phyloP scores from a whole-genome alignment of 1,284 basidiomycete genomes.

The Cutaneotrichosporon mucoides region DNA sequence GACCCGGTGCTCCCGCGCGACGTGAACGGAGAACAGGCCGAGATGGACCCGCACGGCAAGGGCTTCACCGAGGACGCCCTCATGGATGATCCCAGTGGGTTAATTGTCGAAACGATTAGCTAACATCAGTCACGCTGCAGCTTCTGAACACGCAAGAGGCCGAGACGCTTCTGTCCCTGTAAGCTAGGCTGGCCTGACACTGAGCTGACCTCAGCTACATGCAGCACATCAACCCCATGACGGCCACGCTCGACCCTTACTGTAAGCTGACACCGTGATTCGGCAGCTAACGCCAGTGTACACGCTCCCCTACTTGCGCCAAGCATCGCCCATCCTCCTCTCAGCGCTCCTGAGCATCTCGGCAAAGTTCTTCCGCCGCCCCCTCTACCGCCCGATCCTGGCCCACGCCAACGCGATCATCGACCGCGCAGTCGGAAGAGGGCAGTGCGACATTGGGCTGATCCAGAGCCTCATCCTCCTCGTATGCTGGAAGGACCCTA shows the following conservation, averaged over 20 bases:
- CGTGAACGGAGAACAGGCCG: not conserved
- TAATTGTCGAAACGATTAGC: too few relatives aligned
- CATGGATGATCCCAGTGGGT: slow-evolving; percentile 12
- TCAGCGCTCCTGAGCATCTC: slow-evolving; percentile 10
- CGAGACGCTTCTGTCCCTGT: slow-evolving; percentile 5
- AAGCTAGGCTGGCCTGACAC: not conserved
- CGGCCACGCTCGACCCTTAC: slow-evolving; percentile 18
- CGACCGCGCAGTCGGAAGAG: slow-evolving; percentile 8
- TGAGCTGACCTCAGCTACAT: slow-evolving; percentile 4
- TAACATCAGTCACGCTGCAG: slow-evolving; percentile 10
- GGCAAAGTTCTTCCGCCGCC: slow-evolving; percentile 15
- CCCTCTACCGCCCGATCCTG: slow-evolving; percentile 9
- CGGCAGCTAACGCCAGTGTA: slow-evolving; percentile 4
- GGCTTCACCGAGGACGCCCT: not conserved
- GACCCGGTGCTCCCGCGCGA: not conserved
- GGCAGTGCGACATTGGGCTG: slow-evolving; percentile 6
- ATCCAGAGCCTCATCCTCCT: slow-evolving; percentile 17
- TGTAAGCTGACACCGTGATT: not conserved
- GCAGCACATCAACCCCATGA: slow-evolving; percentile 19
- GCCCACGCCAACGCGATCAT: slow-evolving; percentile 9
- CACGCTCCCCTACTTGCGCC: slow-evolving; percentile 12
- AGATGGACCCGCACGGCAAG: not conserved
- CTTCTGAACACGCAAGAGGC: slow-evolving; percentile 15
- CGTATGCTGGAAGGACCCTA: slow-evolving; percentile 17
- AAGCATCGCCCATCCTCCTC: slow-evolving; percentile 11